A percentile compares a stretch with the other conserved stretches of the same genome.
phyloP scores from a whole-genome alignment of 805 yeast genomes.

The Saturnispora mendoncae region DNA sequence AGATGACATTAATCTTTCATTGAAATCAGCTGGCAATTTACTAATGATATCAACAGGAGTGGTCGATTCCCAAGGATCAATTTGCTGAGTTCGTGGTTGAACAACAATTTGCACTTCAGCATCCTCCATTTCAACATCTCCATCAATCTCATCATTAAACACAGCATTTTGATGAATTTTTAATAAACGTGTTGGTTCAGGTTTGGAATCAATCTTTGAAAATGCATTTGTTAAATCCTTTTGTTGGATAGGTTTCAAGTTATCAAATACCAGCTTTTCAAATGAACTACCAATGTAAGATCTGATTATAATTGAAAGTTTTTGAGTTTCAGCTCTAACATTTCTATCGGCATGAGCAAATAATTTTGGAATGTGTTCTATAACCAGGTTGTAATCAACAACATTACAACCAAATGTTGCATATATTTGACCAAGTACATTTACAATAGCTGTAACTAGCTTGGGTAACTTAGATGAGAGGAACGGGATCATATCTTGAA shows the following conservation, averaged over 20 bases:
- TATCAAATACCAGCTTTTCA: constrained; percentile 51
- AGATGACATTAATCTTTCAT: constrained; percentile 43
- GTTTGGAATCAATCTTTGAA: constrained; percentile 36
- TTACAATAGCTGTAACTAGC: constrained; percentile 58
- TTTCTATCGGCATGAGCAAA: constrained; percentile 81
- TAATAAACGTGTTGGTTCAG: constrained; percentile 48
- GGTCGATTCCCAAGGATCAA: constrained; percentile 64
- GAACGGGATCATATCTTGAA: constrained; percentile 59
- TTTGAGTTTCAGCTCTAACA: constrained; percentile 72
- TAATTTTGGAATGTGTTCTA: constrained; percentile 53
- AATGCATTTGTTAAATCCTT: constrained; percentile 70
- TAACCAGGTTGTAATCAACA: constrained; percentile 46
- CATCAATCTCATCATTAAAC: constrained; percentile 26
- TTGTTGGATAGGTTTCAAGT: constrained; percentile 86
- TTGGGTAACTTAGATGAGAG: constrained; percentile 64
- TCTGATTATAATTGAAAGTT: constrained; percentile 58
- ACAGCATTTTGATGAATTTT: constrained; percentile 32
- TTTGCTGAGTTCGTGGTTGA: constrained; percentile 6
- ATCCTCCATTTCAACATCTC: constrained; percentile 33
- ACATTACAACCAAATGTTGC: constrained; percentile 55
- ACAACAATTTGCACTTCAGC: constrained; percentile 20
- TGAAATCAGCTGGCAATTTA: constrained; percentile 57
- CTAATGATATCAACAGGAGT: constrained; percentile 61
- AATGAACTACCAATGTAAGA: constrained; percentile 65
- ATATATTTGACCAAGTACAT: constrained; percentile 48